phyloP scores from a whole-genome alignment of 164 flowering plant species.

The Annona cherimola region DNA sequence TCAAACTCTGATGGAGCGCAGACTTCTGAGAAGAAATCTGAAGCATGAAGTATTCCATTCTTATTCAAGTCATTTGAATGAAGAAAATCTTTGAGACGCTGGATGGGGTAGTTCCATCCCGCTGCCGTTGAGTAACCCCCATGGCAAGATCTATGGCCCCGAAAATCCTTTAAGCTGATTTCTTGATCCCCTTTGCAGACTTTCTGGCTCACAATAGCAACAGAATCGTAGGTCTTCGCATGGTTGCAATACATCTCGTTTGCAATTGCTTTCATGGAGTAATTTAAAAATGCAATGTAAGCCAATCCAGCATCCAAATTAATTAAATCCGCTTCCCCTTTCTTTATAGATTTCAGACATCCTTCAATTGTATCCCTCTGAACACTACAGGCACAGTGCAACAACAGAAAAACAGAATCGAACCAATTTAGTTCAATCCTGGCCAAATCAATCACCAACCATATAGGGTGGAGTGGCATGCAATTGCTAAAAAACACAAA shows the following conservation, averaged over 20 bases:
- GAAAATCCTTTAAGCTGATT: conserved; percentile 19
- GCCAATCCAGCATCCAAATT: conserved; percentile 27
- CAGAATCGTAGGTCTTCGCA: conserved; percentile 21
- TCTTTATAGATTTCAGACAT: conserved; percentile 19
- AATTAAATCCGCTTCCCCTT: conserved; percentile 23
- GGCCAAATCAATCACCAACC: neutral
- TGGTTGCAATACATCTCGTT: conserved; percentile 29
- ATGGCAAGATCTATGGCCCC: conserved; percentile 31
- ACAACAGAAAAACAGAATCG: neutral
- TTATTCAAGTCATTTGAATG: conserved; percentile 10
- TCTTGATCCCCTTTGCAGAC: conserved; percentile 12
- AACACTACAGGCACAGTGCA: conserved; percentile 11
- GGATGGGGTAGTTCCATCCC: conserved; percentile 39
- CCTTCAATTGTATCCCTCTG: conserved; percentile 16
- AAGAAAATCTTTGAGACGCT: conserved; percentile 14
- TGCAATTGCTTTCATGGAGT: conserved; percentile 28
- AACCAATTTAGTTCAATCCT: neutral
- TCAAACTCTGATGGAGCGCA: conserved; percentile 37
- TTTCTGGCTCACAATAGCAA: conserved; percentile 24
- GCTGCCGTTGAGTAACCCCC: conserved; percentile 30
- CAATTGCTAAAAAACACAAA: too few species aligned
- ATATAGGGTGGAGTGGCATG: too few species aligned
- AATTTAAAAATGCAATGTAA: conserved; percentile 26
- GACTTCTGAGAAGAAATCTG: conserved; percentile 24
- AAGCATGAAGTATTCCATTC: conserved; percentile 10